These are phyloP conservation scores for Nakazawaea pomicola DNA, from an alignment of 805 yeast species.

Conservation along the genomic window DNA sequence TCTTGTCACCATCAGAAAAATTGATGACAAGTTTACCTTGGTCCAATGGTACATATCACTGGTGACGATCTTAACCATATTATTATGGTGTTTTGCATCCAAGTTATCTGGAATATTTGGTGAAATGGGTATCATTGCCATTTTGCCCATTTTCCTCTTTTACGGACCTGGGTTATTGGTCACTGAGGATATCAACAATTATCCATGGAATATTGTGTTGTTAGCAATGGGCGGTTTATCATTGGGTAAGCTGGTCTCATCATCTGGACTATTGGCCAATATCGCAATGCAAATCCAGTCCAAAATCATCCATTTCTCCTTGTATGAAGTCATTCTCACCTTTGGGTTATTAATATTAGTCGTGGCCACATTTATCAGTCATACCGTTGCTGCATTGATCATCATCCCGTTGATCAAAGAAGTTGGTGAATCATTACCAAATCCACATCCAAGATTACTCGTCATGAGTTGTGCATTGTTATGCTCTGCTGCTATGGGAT, in stretches of 20 bases:
- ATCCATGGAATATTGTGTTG: constrained; percentile 93
- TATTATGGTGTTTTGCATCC: constrained; percentile 86
- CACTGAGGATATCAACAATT: constrained; percentile 90
- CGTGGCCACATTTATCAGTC: constrained; percentile 93
- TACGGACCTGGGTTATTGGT: constrained; percentile 87
- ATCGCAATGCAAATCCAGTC: constrained; percentile 68
- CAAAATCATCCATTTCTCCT: constrained; percentile 58
- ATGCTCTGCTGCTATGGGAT: constrained; percentile 95
- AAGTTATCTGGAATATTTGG: constrained; percentile 72
- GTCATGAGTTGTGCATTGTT: constrained; percentile 62
- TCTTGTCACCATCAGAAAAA: constrained; percentile 56
- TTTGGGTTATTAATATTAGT: constrained; percentile 79
- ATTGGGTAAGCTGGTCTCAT: constrained; percentile 89
- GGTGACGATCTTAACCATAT: constrained; percentile 68
- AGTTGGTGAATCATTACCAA: constrained; percentile 69
- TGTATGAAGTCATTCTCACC: constrained; percentile 67
- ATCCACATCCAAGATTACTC: constrained; percentile 81
- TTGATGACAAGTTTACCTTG: constrained; percentile 60
- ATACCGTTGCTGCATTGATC: constrained; percentile 94
- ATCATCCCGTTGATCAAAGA: constrained; percentile 87
- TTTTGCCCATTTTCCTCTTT: constrained; percentile 84
- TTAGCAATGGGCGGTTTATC: constrained; percentile 98
- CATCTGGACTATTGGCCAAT: constrained; percentile 78
- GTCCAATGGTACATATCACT: constrained; percentile 71
- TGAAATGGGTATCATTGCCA: constrained; percentile 94